phyloP scores from a whole-genome alignment of 2,329 filamentous ascomycete species.

The Colletotrichum liriopes region DNA sequence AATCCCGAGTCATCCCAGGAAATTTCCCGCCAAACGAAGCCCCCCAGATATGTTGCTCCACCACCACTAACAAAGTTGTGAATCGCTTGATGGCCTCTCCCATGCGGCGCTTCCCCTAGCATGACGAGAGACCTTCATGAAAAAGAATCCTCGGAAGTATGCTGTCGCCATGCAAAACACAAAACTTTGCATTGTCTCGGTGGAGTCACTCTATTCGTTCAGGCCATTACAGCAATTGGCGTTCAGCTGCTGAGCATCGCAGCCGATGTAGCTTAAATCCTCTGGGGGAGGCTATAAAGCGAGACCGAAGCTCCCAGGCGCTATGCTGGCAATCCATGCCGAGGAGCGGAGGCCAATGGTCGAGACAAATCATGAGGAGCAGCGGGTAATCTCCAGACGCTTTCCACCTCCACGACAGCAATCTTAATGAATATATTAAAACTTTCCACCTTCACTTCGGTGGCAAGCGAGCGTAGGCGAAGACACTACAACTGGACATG shows the following conservation, averaged over 20 bases:
- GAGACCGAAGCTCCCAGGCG: not conserved
- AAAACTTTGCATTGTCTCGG: not conserved
- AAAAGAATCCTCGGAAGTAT: not conserved
- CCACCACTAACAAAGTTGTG: slow-evolving; percentile 23
- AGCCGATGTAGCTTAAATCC: not conserved
- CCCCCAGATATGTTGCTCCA: slow-evolving; percentile 6
- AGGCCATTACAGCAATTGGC: too few species aligned
- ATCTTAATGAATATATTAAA: slow-evolving; percentile 21
- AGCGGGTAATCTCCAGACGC: slow-evolving; percentile 14
- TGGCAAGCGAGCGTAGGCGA: too few species aligned
- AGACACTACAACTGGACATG: too few species aligned
- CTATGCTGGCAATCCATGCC: slow-evolving; percentile 5
- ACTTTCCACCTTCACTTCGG: not conserved
- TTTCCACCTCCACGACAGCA: slow-evolving; percentile 2
- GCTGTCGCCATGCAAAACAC: not conserved
- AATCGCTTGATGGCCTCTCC: slow-evolving; percentile 25
- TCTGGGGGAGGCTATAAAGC: not conserved
- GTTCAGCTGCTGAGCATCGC: not conserved
- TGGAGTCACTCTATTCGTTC: not conserved
- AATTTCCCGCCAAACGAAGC: slow-evolving; percentile 17
- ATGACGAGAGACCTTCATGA: not conserved
- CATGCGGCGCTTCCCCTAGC: not conserved
- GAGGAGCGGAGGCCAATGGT: not conserved
- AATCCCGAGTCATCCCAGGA: slow-evolving; percentile 13
- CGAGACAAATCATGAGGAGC: not conserved